Evolutionary conservation across 2,329 filamentous ascomycete species (phyloP), one percentile per base, ranked within the genome.

Genomic region (Talaromyces pinophilus): DNA sequence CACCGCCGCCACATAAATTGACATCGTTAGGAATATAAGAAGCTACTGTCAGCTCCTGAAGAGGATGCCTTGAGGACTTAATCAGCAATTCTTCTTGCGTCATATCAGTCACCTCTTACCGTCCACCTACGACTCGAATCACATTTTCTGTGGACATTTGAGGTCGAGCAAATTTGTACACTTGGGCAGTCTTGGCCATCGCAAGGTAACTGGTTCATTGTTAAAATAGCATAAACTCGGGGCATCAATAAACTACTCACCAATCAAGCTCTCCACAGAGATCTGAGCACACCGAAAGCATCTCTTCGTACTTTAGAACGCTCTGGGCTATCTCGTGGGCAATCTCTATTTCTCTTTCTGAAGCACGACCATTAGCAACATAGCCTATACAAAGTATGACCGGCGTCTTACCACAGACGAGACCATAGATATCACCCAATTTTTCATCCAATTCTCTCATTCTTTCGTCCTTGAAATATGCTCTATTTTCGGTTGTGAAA

Each of bases 261-360:
- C 83, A 84, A 71, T 99, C 94, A 57, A 99, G 86, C 70, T 97
- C 92, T 13, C 93, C 94, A 74, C 92, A 92, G 1, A 92, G 79
- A 71, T 94, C 89, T 0, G 93, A 96, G n/a, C 89, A 88, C 1
- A 81, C 76, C 3, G 87, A 79, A 10, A 99, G 83, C 5, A 87
- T 75, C 1, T 85, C 81, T 73, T 94, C 89, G 69, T 91, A 86
- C 68, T 87, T 81, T 0, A 97, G 81, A 17, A 97, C 82, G 44
- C 82, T 84, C 57, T 90, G 86, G 1, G 91, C 88, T 35, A 99
- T 86, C 3, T 86, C 82, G 72, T 97, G 90, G 0, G 95, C 85
- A 52, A 98, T 91, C 71, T 97, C 92, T 54, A 97, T 93, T 75
- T 99, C 94, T 64, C 87, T 88, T 73, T 97, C 93, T 90, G 67